Percentiles rank a stretch among this genome's conserved stretches.
These are phyloP conservation scores for Crucibulum laeve DNA, from an alignment of 768 basidiomycete species.

Conservation along the genomic window DNA sequence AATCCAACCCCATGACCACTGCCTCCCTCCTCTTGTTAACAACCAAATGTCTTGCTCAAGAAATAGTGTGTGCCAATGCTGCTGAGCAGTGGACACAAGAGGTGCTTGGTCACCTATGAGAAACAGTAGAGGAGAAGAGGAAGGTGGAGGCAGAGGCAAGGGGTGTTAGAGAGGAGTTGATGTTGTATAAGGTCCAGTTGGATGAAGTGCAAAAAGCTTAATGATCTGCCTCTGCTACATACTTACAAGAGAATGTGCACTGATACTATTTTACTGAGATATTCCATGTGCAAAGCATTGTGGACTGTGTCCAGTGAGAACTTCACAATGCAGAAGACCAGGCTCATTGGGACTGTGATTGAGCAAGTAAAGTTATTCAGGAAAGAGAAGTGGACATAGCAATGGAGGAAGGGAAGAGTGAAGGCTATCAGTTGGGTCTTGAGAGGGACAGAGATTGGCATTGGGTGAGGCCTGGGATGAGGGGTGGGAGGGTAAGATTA, in stretches of 20 bases:
- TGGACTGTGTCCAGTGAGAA: constrained; percentile 43
- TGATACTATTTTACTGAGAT: constrained; percentile 42
- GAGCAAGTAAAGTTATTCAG: constrained; percentile 39
- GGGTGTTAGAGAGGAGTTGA: constrained; percentile 40
- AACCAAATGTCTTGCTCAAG: constrained; percentile 22
- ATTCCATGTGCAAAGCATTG: constrained; percentile 45
- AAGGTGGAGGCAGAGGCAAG: constrained; percentile 24
- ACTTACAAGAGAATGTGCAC: not conserved
- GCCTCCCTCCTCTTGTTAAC: constrained; percentile 15
- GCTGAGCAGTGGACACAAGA: constrained; percentile 28
- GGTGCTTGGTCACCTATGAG: constrained; percentile 25
- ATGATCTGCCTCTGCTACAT: not conserved
- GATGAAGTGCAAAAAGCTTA: constrained; percentile 50
- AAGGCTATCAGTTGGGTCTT: constrained; percentile 48
- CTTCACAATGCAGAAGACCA: constrained; percentile 45
- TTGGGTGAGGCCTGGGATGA: not conserved
- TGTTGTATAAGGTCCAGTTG: constrained; percentile 53
- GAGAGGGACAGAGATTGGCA: constrained; percentile 19
- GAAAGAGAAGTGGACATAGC: constrained; percentile 44
- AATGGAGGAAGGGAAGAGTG: constrained; percentile 46
- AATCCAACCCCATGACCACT: no score
- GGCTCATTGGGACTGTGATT: constrained; percentile 39
- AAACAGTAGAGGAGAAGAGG: constrained; percentile 23
- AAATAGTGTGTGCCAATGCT: constrained; percentile 34
- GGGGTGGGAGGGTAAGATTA: constrained; percentile 2